Conservation (phyloP, 306 rosid genomes). For the Argentina anserina region DNA sequence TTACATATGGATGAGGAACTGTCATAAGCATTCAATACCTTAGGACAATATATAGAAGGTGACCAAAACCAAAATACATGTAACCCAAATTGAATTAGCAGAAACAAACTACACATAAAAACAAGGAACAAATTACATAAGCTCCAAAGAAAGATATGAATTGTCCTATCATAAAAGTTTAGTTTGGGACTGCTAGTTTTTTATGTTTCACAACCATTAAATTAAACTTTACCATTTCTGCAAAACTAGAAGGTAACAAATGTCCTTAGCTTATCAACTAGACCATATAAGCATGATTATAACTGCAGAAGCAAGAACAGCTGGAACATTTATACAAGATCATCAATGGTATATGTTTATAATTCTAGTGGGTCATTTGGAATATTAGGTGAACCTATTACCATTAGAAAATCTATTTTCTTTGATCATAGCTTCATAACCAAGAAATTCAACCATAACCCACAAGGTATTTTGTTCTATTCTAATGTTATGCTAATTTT, state of each 20-base stretch:
- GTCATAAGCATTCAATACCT: not conserved
- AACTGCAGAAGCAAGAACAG: not conserved
- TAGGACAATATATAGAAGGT: slow-evolving; percentile 3
- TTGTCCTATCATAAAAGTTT: not conserved
- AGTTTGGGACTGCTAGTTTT: no score
- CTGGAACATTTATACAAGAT: not conserved
- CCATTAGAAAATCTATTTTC: not conserved
- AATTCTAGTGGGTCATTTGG: not conserved
- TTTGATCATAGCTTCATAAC: not conserved
- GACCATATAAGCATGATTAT: not conserved
- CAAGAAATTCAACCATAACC: not conserved
- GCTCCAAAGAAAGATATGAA: not conserved
- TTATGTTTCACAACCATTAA: not conserved
- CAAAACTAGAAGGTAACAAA: not conserved
- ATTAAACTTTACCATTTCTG: not conserved
- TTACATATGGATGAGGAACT: not conserved
- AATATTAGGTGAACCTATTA: slow-evolving; percentile 5
- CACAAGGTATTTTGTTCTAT: not conserved
- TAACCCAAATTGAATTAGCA: not conserved
- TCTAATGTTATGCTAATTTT: not conserved
- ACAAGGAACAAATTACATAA: not conserved
- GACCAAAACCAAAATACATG: not conserved
- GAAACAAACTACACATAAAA: not conserved
- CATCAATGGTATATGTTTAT: not conserved
- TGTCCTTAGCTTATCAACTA: not conserved